phyloP scores from a whole-genome alignment of 352 stramenopile genomes.

The Globisporangium abappressorium region DNA sequence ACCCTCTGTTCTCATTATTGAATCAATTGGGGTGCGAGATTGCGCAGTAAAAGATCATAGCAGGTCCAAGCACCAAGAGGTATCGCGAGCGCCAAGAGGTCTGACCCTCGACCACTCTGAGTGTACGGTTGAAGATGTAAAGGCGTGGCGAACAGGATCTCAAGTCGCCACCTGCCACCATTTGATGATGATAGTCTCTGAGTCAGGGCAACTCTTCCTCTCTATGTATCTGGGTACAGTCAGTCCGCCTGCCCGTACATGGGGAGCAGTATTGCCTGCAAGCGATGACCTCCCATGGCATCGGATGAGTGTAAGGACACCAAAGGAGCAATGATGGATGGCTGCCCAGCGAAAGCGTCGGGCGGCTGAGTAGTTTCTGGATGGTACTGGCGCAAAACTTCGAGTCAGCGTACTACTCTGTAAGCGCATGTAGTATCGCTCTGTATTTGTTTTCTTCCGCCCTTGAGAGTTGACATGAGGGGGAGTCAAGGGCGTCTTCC shows the following conservation, averaged over 20 bases:
- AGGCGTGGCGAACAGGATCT: background rate
- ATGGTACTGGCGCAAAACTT: too few relatives aligned
- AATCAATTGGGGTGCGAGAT: background rate
- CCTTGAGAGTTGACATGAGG: background rate
- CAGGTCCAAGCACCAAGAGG: background rate
- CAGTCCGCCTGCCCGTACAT: too few relatives aligned
- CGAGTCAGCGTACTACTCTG: background rate
- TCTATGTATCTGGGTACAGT: background rate
- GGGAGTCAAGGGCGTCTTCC: background rate
- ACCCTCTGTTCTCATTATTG: background rate
- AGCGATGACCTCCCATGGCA: background rate
- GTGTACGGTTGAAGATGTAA: background rate
- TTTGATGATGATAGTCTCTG: background rate
- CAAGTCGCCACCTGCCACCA: background rate
- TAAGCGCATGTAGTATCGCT: background rate
- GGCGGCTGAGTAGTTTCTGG: too few relatives aligned
- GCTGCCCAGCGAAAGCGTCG: background rate
- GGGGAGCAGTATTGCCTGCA: background rate
- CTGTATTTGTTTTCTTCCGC: background rate
- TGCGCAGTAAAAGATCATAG: background rate
- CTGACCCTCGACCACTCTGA: background rate
- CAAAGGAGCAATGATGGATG: background rate
- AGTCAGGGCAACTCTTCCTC: background rate
- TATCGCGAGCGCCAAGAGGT: too few relatives aligned
- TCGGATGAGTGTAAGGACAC: background rate